A percentile compares a stretch with the other conserved stretches of the same genome.
These are phyloP conservation scores for Lactifluus pinguis DNA, from an alignment of 768 basidiomycete genomes.

Conservation along the genomic window DNA sequence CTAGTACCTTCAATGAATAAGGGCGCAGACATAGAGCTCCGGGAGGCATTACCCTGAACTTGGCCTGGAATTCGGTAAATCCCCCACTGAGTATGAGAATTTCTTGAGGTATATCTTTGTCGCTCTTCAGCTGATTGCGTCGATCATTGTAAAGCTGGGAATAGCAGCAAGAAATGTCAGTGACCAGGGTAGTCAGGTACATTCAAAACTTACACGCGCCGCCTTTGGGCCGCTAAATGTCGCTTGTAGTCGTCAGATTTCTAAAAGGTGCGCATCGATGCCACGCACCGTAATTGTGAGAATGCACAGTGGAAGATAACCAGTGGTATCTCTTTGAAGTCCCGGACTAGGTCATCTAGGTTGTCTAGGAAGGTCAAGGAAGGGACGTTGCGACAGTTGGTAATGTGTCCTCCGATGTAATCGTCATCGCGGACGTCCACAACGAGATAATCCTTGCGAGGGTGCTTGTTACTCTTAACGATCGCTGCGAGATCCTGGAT, in stretches of 20 bases:
- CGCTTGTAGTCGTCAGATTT: not conserved
- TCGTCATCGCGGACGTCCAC: slow-evolving; percentile 86
- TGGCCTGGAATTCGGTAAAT: slow-evolving; percentile 60
- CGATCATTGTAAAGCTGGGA: slow-evolving; percentile 44
- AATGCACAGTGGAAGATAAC: slow-evolving; percentile 74
- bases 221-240: slow-evolving; percentile 62
- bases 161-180: slow-evolving; percentile 9
- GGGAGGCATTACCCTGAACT: slow-evolving; percentile 47
- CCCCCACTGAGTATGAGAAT: slow-evolving; percentile 64
- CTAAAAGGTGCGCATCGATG: not conserved
- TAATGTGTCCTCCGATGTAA: slow-evolving; percentile 71
- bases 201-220: slow-evolving; percentile 44
- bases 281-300: slow-evolving; percentile 64
- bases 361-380: slow-evolving; percentile 47
- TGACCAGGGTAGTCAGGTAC: not conserved
- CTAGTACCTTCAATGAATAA: slow-evolving; percentile 25
- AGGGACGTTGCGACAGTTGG: slow-evolving; percentile 51
- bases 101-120: slow-evolving; percentile 40
- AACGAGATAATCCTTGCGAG: slow-evolving; percentile 60
- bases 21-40: not conserved
- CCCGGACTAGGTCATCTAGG: slow-evolving; percentile 49
- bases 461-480: slow-evolving; percentile 55
- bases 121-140: slow-evolving; percentile 45
- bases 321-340: slow-evolving; percentile 50
- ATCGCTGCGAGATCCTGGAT: slow-evolving; percentile 57